Evolutionary conservation across 2,329 filamentous ascomycete genomes (phyloP).

Genomic region (Fusarium annulatum): DNA sequence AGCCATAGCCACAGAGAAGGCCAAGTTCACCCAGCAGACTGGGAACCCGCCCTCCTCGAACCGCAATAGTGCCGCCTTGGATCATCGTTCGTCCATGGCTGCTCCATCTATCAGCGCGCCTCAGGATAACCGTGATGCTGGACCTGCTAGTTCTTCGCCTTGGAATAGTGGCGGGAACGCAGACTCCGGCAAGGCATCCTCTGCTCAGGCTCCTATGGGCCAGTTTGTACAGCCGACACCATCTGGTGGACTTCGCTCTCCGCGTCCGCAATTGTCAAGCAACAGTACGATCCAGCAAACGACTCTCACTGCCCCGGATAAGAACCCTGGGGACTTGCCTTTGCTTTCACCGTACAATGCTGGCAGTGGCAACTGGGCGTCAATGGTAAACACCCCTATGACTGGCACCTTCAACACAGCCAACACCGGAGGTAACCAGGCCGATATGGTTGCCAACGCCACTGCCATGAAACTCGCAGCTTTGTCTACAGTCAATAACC

Average conservation of each 20-base stretch:
- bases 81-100: slow-evolving; percentile 78
- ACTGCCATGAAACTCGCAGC: slow-evolving; percentile 99
- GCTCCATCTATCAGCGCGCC: slow-evolving; percentile 79
- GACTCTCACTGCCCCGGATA: slow-evolving; percentile 77
- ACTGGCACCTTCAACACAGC: slow-evolving; percentile 79
- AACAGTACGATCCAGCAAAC: slow-evolving; percentile 84
- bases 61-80: slow-evolving; percentile 86
- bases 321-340: slow-evolving; percentile 76
- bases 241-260: slow-evolving; percentile 80
- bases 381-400: slow-evolving; percentile 98
- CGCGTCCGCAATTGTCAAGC: slow-evolving; percentile 75
- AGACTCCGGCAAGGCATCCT: slow-evolving; percentile 75
- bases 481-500: slow-evolving; percentile 96
- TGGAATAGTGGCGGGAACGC: slow-evolving; percentile 72
- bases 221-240: slow-evolving; percentile 89
- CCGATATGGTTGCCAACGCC: slow-evolving; percentile 98
- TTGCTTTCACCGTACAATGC: slow-evolving; percentile 85
- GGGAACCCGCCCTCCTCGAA: slow-evolving; percentile 91
- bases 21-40: slow-evolving; percentile 95
- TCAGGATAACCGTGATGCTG: slow-evolving; percentile 48
- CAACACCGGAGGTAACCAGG: slow-evolving; percentile 72
- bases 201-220: slow-evolving; percentile 87
- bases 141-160: slow-evolving; percentile 66
- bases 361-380: slow-evolving; percentile 94
- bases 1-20: slow-evolving; percentile 98